Conservation (phyloP, 139 green algal genomes). For the Microglena sp. region DNA sequence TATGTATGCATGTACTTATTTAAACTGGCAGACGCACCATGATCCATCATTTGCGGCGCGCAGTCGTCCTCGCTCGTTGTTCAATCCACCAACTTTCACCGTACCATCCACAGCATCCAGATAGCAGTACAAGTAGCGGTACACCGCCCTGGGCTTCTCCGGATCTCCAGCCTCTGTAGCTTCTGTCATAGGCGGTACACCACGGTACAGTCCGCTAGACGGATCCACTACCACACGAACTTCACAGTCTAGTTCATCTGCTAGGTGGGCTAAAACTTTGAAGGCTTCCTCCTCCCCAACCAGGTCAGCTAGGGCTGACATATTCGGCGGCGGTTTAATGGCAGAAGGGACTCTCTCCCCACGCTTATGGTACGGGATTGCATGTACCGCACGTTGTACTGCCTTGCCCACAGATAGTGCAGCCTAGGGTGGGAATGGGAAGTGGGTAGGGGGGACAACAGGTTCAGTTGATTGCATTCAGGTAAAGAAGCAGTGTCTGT, state of each 20-base stretch:
- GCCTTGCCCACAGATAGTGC: too few relatives aligned
- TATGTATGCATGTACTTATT: too few relatives aligned
- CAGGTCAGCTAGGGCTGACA: constrained; percentile 2
- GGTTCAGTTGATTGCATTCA: too few relatives aligned
- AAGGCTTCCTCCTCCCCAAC: constrained; percentile 10
- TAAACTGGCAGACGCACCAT: too few relatives aligned
- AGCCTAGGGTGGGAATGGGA: too few relatives aligned
- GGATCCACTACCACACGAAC: constrained; percentile 4
- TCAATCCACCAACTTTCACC: constrained; percentile 9
- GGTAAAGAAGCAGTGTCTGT: too few relatives aligned
- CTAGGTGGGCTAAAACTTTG: not conserved
- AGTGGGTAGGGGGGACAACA: too few relatives aligned
- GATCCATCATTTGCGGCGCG: constrained; percentile 4
- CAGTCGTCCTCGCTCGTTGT: not conserved
- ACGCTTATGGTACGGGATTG: not conserved
- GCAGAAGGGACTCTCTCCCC: not conserved
- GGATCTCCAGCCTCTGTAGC: too few relatives aligned
- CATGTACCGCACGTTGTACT: too few relatives aligned
- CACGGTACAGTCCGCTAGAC: not conserved
- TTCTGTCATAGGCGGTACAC: not conserved
- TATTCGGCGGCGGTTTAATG: constrained; percentile 6
- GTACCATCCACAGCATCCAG: constrained; percentile 17
- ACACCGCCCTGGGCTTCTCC: not conserved
- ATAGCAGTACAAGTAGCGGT: not conserved
- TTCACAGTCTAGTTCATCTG: not conserved